Evolutionary conservation across 192 early-diverging fungal species (phyloP), one percentile per base, ranked within the genome.

Genomic region (Coemansia sp.): DNA sequence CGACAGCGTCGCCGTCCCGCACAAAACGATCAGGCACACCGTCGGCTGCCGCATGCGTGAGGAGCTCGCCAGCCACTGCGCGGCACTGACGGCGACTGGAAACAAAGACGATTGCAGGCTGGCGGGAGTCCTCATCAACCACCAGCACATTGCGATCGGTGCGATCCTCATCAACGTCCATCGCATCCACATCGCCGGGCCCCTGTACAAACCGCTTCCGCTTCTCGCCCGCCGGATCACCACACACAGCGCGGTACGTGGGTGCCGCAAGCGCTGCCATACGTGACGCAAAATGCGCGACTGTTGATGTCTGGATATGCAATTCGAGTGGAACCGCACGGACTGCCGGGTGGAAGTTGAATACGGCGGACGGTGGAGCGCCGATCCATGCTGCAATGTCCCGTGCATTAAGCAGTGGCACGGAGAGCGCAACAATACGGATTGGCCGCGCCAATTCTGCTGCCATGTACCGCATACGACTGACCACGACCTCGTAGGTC

Each of bases 311-410:
- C 72, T 97, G 94, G 72, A 99, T 96, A 58, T 91, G 90, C 51
- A 98, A 94, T 75, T 98, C 97, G 64, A 99, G 80, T 13, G 98
- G 96, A 43, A 96, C 88, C 21, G 95, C 92, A 2, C 98, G 88
- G 15, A 98, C 96, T 16, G 88, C 91, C 32, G 96, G 96, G 45
- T 91, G 89, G 83, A 99, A 99, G 75, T 96, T 99, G 77, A 94
- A 97, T n/a, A 94, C 89, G 7, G 87, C 84, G 6, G 87, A 83
- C 22, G 78, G 68, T 0, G 89, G 86, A 0, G 92, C 92, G 41
- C 95, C 96, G 65, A 99, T 93, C 98, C 98, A 99, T 68, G 95
- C 93, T 3, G 95, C 98, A 45, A 99, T 78, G 68, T 99, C 98
- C n/a, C 90, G 85, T n/a, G 97, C 96, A 76, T 99, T 99, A 22